Percentiles rank a stretch among this genome's conserved stretches.
Conservation (phyloP, 2,329 filamentous ascomycete genomes). For the Pseudopithomyces maydicus region DNA sequence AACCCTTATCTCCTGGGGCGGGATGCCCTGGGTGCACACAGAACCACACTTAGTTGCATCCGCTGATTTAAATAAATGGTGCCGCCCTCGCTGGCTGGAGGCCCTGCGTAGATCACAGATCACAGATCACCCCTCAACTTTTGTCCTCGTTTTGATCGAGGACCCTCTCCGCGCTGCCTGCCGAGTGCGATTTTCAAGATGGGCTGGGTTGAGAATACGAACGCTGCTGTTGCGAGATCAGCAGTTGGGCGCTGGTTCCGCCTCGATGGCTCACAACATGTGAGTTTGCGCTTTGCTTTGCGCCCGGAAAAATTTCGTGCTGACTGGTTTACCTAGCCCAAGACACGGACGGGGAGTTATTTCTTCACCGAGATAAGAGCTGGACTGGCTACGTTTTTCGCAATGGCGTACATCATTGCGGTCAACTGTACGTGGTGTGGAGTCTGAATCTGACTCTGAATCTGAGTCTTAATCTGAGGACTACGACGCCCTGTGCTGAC, state of each 20-base stretch:
- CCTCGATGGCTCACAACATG: conserved; percentile 81
- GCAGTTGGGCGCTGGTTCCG: conserved; percentile 62
- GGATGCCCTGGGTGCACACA: conserved; percentile 36
- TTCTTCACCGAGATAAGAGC: conserved; percentile 87
- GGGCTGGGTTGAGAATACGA: conserved; percentile 41
- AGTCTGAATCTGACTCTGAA: too few relatives aligned
- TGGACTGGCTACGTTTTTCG: conserved; percentile 71
- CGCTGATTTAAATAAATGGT: conserved; percentile 23
- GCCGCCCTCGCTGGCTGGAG: conserved; percentile 8
- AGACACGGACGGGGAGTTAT: conserved; percentile 72
- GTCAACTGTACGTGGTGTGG: conserved; percentile 53
- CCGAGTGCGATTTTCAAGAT: conserved; percentile 23
- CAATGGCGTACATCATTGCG: conserved; percentile 65
- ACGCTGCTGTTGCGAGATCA: conserved; percentile 40
- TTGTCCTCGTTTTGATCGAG: neutral
- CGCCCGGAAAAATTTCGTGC: conserved; percentile 5
- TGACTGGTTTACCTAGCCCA: conserved; percentile 57
- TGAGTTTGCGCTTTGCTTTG: conserved; percentile 57
- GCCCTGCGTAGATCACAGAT: conserved; percentile 16
- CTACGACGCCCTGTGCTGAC: conserved; percentile 21
- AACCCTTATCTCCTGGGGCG: conserved; percentile 42
- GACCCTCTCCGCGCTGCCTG: neutral
- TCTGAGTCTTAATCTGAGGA: too few relatives aligned
- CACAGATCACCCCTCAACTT: neutral
- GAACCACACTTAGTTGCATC: conserved; percentile 19